Conservation (phyloP, 169 alveolate species). For the Cryptosporidium xiaoi region DNA sequence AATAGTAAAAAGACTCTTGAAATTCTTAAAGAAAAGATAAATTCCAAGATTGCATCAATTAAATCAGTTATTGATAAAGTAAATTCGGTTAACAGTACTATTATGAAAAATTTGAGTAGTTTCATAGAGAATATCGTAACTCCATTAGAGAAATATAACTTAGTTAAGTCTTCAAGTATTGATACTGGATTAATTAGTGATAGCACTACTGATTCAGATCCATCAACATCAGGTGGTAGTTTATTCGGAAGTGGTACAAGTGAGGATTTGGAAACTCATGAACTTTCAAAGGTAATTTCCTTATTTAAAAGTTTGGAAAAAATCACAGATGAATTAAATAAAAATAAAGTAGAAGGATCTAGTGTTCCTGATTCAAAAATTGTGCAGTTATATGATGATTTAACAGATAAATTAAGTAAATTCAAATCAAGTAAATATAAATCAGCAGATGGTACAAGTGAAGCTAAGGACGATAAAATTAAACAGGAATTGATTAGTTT, state of each 20-base stretch:
- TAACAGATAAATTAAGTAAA: neutral
- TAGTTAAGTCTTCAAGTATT: neutral
- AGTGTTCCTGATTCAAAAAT: too few relatives aligned
- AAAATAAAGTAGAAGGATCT: too few relatives aligned
- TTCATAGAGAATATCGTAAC: neutral
- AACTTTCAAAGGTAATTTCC: neutral
- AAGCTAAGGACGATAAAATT: neutral
- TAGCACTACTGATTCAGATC: neutral
- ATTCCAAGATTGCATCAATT: too few relatives aligned
- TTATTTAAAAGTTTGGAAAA: neutral
- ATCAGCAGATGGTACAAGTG: neutral
- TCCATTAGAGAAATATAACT: neutral
- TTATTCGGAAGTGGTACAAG: neutral
- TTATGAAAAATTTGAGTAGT: too few relatives aligned
- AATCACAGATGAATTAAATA: neutral
- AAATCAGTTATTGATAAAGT: too few relatives aligned
- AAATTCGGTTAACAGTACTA: too few relatives aligned
- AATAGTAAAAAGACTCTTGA: too few relatives aligned
- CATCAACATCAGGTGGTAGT: neutral
- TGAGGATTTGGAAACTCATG: conserved; percentile 8
- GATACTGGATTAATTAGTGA: neutral
- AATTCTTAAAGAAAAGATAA: too few relatives aligned
- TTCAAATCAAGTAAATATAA: neutral
- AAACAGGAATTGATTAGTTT: neutral
- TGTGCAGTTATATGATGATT: neutral